Evolutionary conservation across 1,139 yeast species (phyloP), one percentile per base, ranked within the genome.

Genomic region (Hemisphaericaspora subhashii): DNA sequence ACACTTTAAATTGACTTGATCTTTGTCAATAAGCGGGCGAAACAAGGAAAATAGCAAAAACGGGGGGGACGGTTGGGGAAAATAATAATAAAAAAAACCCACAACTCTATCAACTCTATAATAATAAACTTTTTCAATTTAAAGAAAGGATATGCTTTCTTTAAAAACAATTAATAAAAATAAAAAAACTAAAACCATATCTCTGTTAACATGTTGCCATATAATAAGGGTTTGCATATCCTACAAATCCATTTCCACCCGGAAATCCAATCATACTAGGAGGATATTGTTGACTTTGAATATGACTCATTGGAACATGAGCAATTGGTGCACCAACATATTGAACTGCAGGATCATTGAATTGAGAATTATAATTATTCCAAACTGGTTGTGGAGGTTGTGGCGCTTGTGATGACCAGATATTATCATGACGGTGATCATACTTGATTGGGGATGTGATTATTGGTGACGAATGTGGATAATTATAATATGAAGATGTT

Each of bases 211-310:
- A 64, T 20, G 66, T 54, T 32, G 68, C 64, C 63, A 64, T 58
- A 49, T 58, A 66, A 48, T 65, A 68, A 14, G 73, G 72, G 42
- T 68, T 68, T 20, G 68, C 50, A 44, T 66, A 68, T n/a, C 72
- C 71, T 32, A 64, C 66, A 46, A 57, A 64, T 15, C 44, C 44
- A 40, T 52, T 54, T 14, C 52, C 5, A 13, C 35, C 38, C 4
- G 11, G 24, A 37, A 37, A 37, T 5, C 38, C 25, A 22, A 37
- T n/a, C 35, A 31, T 14, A 13, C 36, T 32, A 15, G 39, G 36
- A 17, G 18, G 23, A 13, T 25, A 31, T 15, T 18, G 37, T 13
- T 18, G 31, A 33, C 6, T 13, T 14, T 17, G 31, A 10, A 24
- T 15, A 13, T n/a, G n/a, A n/a, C n/a, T n/a, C n/a, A 25, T 15